phyloP scores from a whole-genome alignment of 75 land plant species.

The Ceratopteris richardii region DNA sequence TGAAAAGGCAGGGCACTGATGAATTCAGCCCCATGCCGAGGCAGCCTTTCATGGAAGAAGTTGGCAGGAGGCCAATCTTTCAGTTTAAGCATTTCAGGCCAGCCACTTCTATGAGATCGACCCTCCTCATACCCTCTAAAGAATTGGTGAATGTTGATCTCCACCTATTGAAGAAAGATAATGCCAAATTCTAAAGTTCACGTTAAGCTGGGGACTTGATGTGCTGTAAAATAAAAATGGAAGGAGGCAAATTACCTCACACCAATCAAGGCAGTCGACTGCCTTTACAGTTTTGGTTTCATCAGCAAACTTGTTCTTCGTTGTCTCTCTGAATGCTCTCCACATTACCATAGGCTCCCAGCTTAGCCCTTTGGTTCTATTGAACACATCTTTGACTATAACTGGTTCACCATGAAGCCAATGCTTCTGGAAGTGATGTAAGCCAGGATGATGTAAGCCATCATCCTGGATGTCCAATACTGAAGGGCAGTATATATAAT shows the following conservation, averaged over 20 bases:
- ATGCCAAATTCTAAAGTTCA: background rate
- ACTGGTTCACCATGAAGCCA: conserved; percentile 79
- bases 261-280: conserved; percentile 59
- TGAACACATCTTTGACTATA: conserved; percentile 50
- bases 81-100: conserved; percentile 83
- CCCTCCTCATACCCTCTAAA: conserved; percentile 76
- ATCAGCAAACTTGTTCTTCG: conserved; percentile 17
- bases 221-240: background rate
- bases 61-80: conserved; percentile 90
- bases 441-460: conserved; percentile 1
- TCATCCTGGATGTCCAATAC: conserved; percentile 29
- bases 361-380: conserved; percentile 36
- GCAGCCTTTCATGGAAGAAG: conserved; percentile 61
- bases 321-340: conserved; percentile 45
- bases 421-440: conserved; percentile 70
- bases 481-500: conserved; percentile 52
- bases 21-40: conserved; percentile 68
- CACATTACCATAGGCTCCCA: conserved; percentile 81
- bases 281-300: conserved; percentile 32
- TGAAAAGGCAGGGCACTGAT: conserved; percentile 54
- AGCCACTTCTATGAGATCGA: conserved; percentile 42
- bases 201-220: background rate
- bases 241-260: conserved; percentile 35
- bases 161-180: conserved; percentile 37
- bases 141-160: conserved; percentile 62